A percentile compares a stretch with the other conserved stretches of the same genome.
These are phyloP conservation scores for Ceratocystis eucalypticola DNA, from an alignment of 2,329 filamentous ascomycete species.

Conservation along the genomic window DNA sequence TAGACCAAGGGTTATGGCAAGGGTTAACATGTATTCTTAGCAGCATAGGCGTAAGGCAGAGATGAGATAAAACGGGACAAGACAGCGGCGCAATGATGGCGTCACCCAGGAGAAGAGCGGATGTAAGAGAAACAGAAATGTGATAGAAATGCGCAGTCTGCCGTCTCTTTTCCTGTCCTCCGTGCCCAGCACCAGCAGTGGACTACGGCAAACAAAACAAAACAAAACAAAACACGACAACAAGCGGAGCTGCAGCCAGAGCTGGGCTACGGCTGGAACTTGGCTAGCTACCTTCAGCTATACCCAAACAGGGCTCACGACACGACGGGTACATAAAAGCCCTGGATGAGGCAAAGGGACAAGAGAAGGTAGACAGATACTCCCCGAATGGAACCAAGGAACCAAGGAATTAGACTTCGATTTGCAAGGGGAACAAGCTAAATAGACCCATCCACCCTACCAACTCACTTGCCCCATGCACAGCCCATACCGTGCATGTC, in stretches of 20 bases:
- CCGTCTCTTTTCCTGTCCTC: too few species aligned
- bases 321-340: neutral
- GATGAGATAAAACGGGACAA: too few species aligned
- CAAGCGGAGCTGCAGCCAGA: too few species aligned
- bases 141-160: too few species aligned
- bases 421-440: neutral
- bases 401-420: neutral
- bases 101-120: too few species aligned
- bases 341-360: neutral
- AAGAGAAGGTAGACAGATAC: neutral
- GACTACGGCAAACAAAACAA: too few species aligned
- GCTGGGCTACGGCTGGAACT: neutral
- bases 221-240: too few species aligned
- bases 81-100: too few species aligned
- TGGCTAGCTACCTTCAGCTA: neutral
- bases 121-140: too few species aligned
- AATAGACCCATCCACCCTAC: neutral
- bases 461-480: neutral
- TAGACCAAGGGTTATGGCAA: neutral
- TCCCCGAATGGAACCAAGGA: too few species aligned
- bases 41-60: too few species aligned
- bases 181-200: too few species aligned
- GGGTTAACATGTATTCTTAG: neutral
- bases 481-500: neutral
- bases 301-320: neutral